These are phyloP conservation scores for Trapa bicornis DNA, from an alignment of 345 rosid genomes.

Conservation along the genomic window DNA sequence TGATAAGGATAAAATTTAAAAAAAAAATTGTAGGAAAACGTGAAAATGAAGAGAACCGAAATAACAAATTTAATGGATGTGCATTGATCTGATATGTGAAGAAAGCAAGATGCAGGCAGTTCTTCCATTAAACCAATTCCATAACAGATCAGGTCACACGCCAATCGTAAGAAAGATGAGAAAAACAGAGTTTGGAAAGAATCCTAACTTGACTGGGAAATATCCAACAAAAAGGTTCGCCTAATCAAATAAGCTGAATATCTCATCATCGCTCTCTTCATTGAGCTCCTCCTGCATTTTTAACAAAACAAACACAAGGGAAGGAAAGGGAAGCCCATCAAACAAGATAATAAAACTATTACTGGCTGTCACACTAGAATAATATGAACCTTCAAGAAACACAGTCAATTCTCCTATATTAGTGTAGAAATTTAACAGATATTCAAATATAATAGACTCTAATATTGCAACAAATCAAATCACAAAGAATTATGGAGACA, in stretches of 20 bases:
- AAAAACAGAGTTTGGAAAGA: background rate
- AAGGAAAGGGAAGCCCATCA: background rate
- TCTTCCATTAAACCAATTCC: background rate
- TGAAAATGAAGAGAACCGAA: background rate
- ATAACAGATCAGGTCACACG: background rate
- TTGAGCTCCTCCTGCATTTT: conserved; percentile 23
- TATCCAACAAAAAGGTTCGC: background rate
- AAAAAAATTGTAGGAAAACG: too few relatives aligned
- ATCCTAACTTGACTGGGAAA: background rate
- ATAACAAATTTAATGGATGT: background rate
- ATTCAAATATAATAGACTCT: too few relatives aligned
- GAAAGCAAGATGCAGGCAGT: background rate
- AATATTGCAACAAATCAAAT: too few relatives aligned
- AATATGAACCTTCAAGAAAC: too few relatives aligned
- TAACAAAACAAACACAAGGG: too few relatives aligned
- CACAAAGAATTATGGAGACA: too few relatives aligned
- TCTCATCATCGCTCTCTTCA: conserved; percentile 35
- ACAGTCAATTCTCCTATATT: too few relatives aligned
- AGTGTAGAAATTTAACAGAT: too few relatives aligned
- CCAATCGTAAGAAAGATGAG: too few relatives aligned
- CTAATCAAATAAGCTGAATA: conserved; percentile 29
- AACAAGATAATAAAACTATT: too few relatives aligned
- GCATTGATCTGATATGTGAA: background rate
- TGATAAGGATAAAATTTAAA: too few relatives aligned
- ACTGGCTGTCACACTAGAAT: too few relatives aligned